Evolutionary conservation across 116 monocot genomes (phyloP), one percentile per base, ranked within the genome.

Genomic region (Iris pallida): DNA sequence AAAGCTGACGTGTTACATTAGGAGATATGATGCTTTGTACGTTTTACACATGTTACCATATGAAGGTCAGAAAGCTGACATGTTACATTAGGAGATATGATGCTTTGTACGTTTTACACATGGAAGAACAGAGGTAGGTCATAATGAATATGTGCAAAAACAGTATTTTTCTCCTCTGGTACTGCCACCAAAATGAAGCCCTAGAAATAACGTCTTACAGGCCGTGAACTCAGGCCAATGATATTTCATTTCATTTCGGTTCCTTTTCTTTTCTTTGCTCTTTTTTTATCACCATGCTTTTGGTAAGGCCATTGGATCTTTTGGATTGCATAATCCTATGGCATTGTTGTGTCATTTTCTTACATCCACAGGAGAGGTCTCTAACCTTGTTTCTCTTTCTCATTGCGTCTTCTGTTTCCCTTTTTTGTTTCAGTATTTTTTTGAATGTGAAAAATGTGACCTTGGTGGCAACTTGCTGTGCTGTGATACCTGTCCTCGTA

Each of bases 401-500:
- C 30, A 30, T 30, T 30, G 30, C 3, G 30, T 73, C 9, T 16
- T 18, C 30, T 57, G 6, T 54, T 73, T 42, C 44, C 61, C 57
- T 71, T 49, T 70, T 45, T 45, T 52, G 43, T 71, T 81, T 61
- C 81, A 98, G 98, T 76, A 93, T 68, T 93, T 82, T 54, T 88
- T 76, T 71, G 98, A 90, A 58, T 98, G 98, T 72, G 93, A 82
- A 74, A 79, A 75, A 73, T 98, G 98, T 63, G 78, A 90, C 80
- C 73, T 93, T 81, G 93, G 98, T 70, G 98, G 98, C 59, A 88
- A 88, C 81, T 80, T 98, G 80, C 83, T 98, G 0, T 98, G 93
- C 54, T 98, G 98, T 74, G 93, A 98, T 77, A 88, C 66, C 59
- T 98, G 98, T 78, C 93, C 98, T 65, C 75, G 78, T 11, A 90